Percentiles rank a stretch among this genome's conserved stretches.
phyloP scores from a whole-genome alignment of 176 grass and related monocot species.

The Ampelocalamus luodianensis region DNA sequence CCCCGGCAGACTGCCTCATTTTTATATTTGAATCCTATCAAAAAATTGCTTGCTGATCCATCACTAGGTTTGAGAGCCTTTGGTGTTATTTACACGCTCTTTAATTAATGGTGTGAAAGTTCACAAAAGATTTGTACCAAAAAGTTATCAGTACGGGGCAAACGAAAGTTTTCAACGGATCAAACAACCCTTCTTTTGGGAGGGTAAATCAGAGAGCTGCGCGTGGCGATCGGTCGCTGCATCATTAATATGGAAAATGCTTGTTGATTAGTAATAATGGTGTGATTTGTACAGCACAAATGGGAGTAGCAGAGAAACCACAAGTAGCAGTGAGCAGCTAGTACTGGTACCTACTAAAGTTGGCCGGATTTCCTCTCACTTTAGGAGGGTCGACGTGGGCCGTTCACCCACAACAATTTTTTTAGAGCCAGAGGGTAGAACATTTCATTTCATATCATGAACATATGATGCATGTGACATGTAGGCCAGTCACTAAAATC shows the following conservation, averaged over 20 bases:
- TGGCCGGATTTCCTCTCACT: neutral
- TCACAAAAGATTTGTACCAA: neutral
- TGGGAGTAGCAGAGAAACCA: no score
- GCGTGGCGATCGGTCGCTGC: constrained; percentile 24
- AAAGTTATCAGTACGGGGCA: neutral
- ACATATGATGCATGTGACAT: neutral
- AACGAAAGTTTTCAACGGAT: no score
- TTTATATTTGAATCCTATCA: neutral
- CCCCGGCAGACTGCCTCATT: neutral
- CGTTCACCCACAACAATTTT: neutral
- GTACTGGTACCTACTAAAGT: constrained; percentile 4
- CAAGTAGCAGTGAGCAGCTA: neutral
- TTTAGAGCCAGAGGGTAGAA: no score
- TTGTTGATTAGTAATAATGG: neutral
- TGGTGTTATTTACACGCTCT: neutral
- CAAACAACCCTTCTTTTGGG: neutral
- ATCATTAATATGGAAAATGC: constrained; percentile 13
- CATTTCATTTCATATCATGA: neutral
- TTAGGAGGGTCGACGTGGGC: constrained; percentile 1
- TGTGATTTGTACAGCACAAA: neutral
- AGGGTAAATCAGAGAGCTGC: neutral
- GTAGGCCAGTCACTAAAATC: neutral
- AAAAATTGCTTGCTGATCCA: neutral
- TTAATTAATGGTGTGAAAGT: neutral
- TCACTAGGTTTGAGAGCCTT: neutral